These are phyloP conservation scores for Malania oleifera DNA, from an alignment of 164 flowering plant genomes.

Conservation along the genomic window DNA sequence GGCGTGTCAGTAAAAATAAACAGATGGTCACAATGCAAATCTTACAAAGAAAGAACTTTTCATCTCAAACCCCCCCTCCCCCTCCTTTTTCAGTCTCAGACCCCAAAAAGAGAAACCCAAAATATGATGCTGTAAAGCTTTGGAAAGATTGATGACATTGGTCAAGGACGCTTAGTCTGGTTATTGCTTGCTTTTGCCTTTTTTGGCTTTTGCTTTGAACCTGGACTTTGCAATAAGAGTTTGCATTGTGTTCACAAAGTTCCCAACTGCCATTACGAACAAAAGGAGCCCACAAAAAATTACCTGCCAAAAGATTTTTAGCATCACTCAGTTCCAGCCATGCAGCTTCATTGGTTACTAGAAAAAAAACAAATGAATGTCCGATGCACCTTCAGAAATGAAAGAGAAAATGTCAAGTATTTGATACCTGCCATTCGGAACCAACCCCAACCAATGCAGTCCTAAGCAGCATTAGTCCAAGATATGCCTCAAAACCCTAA, in stretches of 20 bases:
- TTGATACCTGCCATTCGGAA: slow-evolving; percentile 90
- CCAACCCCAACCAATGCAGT: slow-evolving; percentile 66
- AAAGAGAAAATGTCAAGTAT: background rate
- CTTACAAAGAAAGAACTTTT: too few relatives aligned
- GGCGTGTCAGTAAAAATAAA: too few relatives aligned
- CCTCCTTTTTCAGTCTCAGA: too few relatives aligned
- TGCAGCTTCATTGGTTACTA: background rate
- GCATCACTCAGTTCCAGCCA: background rate
- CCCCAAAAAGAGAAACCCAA: too few relatives aligned
- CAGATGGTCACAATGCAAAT: too few relatives aligned
- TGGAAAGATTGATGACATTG: too few relatives aligned
- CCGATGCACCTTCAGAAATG: background rate
- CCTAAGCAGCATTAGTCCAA: slow-evolving; percentile 67
- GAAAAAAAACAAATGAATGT: too few relatives aligned
- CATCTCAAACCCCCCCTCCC: too few relatives aligned
- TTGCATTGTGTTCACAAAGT: slow-evolving; percentile 79
- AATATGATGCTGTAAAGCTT: too few relatives aligned
- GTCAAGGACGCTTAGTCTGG: slow-evolving; percentile 36
- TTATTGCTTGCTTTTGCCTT: slow-evolving; percentile 70
- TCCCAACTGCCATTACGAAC: slow-evolving; percentile 89
- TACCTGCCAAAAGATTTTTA: slow-evolving; percentile 43
- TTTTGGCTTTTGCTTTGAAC: slow-evolving; percentile 89
- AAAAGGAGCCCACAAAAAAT: slow-evolving; percentile 74
- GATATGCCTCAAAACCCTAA: slow-evolving; percentile 92
- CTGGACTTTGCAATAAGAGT: slow-evolving; percentile 78